phyloP scores from a whole-genome alignment of 441 rosid species.

The Codiaeum variegatum region DNA sequence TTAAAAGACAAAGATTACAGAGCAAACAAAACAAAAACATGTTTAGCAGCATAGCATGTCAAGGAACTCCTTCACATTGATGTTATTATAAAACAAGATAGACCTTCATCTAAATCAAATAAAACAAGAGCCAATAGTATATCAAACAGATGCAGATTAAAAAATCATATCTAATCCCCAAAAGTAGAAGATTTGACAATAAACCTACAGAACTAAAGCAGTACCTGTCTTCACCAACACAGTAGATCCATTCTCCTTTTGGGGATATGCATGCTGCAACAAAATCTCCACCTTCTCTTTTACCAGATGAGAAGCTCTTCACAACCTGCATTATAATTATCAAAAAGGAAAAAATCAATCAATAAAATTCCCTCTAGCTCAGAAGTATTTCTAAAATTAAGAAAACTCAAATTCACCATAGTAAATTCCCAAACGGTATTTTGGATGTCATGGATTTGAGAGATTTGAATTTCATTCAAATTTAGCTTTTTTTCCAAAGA shows the following conservation, averaged over 20 bases:
- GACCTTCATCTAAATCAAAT: neutral
- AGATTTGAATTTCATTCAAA: too few species aligned
- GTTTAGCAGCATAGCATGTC: neutral
- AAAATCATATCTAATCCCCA: neutral
- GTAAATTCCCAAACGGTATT: slow-evolving; percentile 2
- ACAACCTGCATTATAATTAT: slow-evolving; percentile 58
- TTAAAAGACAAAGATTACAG: neutral
- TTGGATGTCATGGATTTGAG: too few species aligned
- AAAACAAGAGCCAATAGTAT: neutral
- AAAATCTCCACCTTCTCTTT: slow-evolving; percentile 86
- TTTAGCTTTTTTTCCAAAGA: too few species aligned
- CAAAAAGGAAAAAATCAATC: slow-evolving; percentile 6
- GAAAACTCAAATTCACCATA: neutral
- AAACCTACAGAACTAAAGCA: slow-evolving; percentile 11
- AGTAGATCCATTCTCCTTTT: slow-evolving; percentile 95
- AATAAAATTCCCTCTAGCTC: slow-evolving; percentile 3
- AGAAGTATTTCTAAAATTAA: neutral
- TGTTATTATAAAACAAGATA: neutral
- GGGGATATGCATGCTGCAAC: slow-evolving; percentile 77
- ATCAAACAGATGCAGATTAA: neutral
- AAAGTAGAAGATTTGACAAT: neutral
- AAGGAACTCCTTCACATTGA: neutral
- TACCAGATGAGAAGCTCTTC: slow-evolving; percentile 98
- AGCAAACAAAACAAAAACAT: neutral
- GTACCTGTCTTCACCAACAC: slow-evolving; percentile 93